Percentiles rank a stretch among this genome's conserved stretches.
These are phyloP conservation scores for Xylaria hypoxylon DNA, from an alignment of 2,329 filamentous ascomycete species.

Conservation along the genomic window DNA sequence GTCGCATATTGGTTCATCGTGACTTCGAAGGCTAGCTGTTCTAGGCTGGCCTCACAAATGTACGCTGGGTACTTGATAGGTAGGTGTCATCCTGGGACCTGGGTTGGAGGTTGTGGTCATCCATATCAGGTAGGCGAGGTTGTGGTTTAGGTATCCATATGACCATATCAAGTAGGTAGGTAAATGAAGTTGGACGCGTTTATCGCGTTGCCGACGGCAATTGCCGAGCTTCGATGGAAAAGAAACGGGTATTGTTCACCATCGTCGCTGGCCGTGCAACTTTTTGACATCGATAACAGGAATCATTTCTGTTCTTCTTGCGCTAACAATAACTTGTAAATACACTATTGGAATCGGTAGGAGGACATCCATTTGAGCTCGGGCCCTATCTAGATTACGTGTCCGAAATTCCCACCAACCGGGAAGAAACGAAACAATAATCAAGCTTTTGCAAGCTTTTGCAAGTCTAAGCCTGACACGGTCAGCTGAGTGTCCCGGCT, in stretches of 20 bases:
- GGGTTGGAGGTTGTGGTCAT: too few relatives aligned
- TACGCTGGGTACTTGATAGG: neutral
- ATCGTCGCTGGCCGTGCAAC: too few relatives aligned
- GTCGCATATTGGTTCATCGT: slow-evolving; percentile 14
- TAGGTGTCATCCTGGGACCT: slow-evolving; percentile 28
- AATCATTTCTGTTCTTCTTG: too few relatives aligned
- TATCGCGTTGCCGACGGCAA: slow-evolving; percentile 11
- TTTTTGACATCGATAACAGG: too few relatives aligned
- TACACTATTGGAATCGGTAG: too few relatives aligned
- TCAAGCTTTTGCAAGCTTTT: slow-evolving; percentile 30
- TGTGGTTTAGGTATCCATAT: too few relatives aligned
- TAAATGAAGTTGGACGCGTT: neutral
- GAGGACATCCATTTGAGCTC: too few relatives aligned
- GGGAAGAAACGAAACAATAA: slow-evolving; percentile 11
- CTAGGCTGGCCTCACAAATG: neutral
- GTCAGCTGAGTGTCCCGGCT: slow-evolving; percentile 10
- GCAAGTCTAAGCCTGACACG: too few relatives aligned
- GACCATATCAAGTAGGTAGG: slow-evolving; percentile 19
- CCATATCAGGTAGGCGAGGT: slow-evolving; percentile 22
- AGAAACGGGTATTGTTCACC: neutral
- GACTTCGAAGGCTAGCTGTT: too few relatives aligned
- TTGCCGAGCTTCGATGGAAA: neutral
- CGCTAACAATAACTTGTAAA: too few relatives aligned
- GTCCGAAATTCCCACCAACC: slow-evolving; percentile 26
- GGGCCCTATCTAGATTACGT: neutral